phyloP scores from a whole-genome alignment of 805 yeast species.

The Spathaspora passalidarum region DNA sequence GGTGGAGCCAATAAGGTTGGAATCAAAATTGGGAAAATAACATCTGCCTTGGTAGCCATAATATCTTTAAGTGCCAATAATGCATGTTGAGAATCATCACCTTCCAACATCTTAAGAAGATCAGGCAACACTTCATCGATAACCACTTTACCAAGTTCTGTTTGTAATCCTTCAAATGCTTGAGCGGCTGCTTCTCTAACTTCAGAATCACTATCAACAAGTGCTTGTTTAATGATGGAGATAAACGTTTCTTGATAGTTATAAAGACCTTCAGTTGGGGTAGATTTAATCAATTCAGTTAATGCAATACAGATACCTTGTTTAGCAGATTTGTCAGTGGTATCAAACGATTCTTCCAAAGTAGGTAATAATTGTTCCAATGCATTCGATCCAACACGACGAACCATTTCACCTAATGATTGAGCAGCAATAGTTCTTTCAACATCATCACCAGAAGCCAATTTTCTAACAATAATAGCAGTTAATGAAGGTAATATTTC shows the following conservation, averaged over 20 bases:
- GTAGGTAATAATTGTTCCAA: constrained; percentile 83
- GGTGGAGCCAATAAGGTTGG: constrained; percentile 84
- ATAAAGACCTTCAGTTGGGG: constrained; percentile 56
- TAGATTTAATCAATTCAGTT: constrained; percentile 77
- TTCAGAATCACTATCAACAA: constrained; percentile 66
- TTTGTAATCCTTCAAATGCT: constrained; percentile 86
- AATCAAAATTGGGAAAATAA: constrained; percentile 88
- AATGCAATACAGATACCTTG: constrained; percentile 97
- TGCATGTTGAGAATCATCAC: constrained; percentile 64
- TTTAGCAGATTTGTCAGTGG: constrained; percentile 74
- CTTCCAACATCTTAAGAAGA: constrained; percentile 65
- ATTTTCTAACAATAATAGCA: constrained; percentile 70
- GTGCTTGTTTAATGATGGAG: constrained; percentile 70
- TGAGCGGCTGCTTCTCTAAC: constrained; percentile 91
- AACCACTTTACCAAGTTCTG: constrained; percentile 75
- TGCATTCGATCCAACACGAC: constrained; percentile 89
- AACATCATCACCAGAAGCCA: constrained; percentile 77
- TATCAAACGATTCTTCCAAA: constrained; percentile 58
- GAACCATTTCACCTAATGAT: constrained; percentile 90
- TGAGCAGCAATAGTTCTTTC: constrained; percentile 89
- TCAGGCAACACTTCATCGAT: constrained; percentile 88
- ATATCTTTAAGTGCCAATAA: constrained; percentile 86
- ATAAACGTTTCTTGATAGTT: constrained; percentile 70
- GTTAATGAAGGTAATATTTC: constrained; percentile 87
- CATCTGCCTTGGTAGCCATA: constrained; percentile 85